Base-by-base conservation (phyloP, 495 filamentous ascomycete species). In the Penicillium lagena region DNA sequence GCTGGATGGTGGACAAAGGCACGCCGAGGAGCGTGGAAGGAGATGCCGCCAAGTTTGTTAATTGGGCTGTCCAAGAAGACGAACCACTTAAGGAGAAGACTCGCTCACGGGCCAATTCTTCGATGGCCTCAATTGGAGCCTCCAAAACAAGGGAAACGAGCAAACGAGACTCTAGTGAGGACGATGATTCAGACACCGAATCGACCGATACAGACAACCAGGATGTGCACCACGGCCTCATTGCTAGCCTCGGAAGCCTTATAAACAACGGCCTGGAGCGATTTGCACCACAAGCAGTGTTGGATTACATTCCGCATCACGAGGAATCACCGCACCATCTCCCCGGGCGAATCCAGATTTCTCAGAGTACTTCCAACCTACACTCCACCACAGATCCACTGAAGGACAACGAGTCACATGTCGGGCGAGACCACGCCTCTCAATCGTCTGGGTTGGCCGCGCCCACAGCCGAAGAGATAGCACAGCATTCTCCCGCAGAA, bases 1-100 rank as follows among this genome's bases (percentile, higher is more conserved):
- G 87, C 27, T 97, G 93, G 68, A 87, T 97, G 83, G 86, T 97
- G 14, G 93, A 96, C 62, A 81, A 89, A 56, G 87, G 87, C 33
- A 97, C 91, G 1, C 91, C 91, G 0, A 78, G 75, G 9, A 85
- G 89, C 13, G 94, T 97, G 49, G 80, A 88, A 12, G 66, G 70
- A 17, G 91, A 96, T 60, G 89, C 90, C 0, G 77, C 72, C 40
- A 91, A 88, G 66, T 96, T 97, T 52, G 55, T 97, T 6, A 73
- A 90, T 40, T 96, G 91, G 91, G 81, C 90, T 7, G 75, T 77
- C 39, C 66, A 75, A 29, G 77, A 77, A 39, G 48, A 56, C n/a
- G 73, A 77, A 12, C 62, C 71, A 29, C 58, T 57, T 5, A 66
- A 67, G 50, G 14, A 70, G 17, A 56, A 55, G n/a, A 52, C 52